Conservation (phyloP, 2,329 filamentous ascomycete genomes). For the Knufia fluminis region DNA sequence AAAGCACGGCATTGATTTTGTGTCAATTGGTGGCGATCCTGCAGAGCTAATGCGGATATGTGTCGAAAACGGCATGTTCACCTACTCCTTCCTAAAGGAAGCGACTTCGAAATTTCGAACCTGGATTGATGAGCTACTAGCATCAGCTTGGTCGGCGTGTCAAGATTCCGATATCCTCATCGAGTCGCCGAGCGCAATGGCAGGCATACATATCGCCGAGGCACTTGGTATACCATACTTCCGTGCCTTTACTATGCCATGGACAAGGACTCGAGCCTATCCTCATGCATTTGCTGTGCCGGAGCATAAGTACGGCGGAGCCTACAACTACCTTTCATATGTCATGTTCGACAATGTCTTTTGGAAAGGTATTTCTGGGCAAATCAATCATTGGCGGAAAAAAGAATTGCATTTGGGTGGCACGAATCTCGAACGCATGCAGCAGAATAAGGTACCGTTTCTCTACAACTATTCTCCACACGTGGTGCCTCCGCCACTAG, state of each 20-base stretch:
- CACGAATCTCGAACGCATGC: conserved; percentile 81
- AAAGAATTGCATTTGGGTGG: conserved; percentile 66
- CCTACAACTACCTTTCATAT: conserved; percentile 92
- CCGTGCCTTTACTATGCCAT: conserved; percentile 96
- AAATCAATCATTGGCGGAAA: conserved; percentile 89
- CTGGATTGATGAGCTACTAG: conserved; percentile 87
- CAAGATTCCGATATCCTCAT: conserved; percentile 83
- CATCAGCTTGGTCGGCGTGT: conserved; percentile 73
- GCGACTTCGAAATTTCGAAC: conserved; percentile 78
- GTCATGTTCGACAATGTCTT: conserved; percentile 95
- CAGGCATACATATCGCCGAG: conserved; percentile 93
- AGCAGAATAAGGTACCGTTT: conserved; percentile 95
- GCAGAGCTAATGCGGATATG: conserved; percentile 92
- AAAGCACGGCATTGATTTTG: conserved; percentile 89
- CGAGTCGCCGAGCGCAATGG: conserved; percentile 94
- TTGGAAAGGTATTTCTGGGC: conserved; percentile 84
- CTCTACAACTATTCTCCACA: conserved; percentile 93
- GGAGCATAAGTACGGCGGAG: conserved; percentile 86
- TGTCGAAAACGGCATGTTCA: conserved; percentile 96
- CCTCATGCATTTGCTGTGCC: conserved; percentile 93
- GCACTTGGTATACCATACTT: conserved; percentile 90
- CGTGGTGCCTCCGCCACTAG: conserved; percentile 86
- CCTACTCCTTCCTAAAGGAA: conserved; percentile 78
- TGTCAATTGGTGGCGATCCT: conserved; percentile 78
- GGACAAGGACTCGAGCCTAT: conserved; percentile 91